Conservation (phyloP, 352 stramenopile species). For the Pelagophyceae sp. region DNA sequence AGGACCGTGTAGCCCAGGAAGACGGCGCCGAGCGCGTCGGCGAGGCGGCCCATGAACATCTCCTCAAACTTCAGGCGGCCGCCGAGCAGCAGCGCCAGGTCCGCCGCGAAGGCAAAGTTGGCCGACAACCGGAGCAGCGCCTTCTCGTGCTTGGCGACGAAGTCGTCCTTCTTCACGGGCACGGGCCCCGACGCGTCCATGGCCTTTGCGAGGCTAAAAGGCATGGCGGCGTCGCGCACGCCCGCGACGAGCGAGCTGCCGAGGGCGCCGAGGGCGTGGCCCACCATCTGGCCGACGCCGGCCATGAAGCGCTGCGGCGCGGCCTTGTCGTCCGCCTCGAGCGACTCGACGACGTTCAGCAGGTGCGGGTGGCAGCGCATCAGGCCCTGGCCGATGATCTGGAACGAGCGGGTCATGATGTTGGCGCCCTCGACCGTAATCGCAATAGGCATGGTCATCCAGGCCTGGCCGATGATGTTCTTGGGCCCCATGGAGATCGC, state of each 20-base stretch:
- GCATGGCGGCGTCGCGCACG: slow-evolving; percentile 36
- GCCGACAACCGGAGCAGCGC: slow-evolving; percentile 88
- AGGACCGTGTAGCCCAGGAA: slow-evolving; percentile 93
- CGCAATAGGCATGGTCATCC: slow-evolving; percentile 88
- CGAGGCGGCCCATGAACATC: slow-evolving; percentile 89
- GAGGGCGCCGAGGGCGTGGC: slow-evolving; percentile 84
- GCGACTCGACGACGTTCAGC: slow-evolving; percentile 89
- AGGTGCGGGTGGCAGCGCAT: slow-evolving; percentile 93
- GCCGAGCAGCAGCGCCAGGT: slow-evolving; percentile 89
- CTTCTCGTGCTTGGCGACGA: slow-evolving; percentile 83
- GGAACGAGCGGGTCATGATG: slow-evolving; percentile 90
- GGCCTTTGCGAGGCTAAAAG: too few relatives aligned
- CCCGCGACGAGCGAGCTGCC: slow-evolving; percentile 70
- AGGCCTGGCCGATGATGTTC: slow-evolving; percentile 89
- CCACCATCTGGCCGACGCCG: slow-evolving; percentile 84
- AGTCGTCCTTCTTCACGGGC: slow-evolving; percentile 54
- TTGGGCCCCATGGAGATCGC: slow-evolving; percentile 92
- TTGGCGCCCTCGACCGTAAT: slow-evolving; percentile 97
- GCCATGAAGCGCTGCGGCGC: slow-evolving; percentile 52
- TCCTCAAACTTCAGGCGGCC: slow-evolving; percentile 97
- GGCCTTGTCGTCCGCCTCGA: slow-evolving; percentile 77
- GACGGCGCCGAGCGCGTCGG: slow-evolving; percentile 90
- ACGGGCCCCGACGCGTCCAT: slow-evolving; percentile 81
- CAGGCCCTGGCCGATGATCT: slow-evolving; percentile 95
- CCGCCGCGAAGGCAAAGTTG: slow-evolving; percentile 90